phyloP scores from a whole-genome alignment of 1,139 yeast species.

The Eremothecium coryli region DNA sequence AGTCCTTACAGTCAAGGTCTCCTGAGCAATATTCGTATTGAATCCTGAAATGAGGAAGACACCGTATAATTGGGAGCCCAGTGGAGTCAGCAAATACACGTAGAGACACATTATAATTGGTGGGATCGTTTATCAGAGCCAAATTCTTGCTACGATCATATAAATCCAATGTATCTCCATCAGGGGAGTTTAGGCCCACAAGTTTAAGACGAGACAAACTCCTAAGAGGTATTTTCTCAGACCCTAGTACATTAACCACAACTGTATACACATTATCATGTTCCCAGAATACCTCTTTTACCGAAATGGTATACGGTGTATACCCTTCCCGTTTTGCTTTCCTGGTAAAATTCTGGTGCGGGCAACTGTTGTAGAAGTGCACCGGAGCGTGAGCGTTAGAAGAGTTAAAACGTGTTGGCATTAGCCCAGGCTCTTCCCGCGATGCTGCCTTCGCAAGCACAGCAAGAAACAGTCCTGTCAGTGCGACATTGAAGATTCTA shows the following conservation, averaged over 20 bases:
- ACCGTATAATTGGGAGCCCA: constrained; percentile 9
- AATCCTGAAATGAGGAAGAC: constrained; percentile 25
- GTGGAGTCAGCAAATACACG: constrained; percentile 17
- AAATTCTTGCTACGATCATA: constrained; percentile 22
- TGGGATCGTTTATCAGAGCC: constrained; percentile 19
- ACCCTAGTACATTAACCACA: constrained; percentile 24
- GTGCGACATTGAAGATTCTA: no score
- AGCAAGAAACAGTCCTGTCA: no score
- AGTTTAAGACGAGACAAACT: constrained; percentile 26
- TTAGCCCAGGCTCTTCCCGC: no score
- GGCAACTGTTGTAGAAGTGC: constrained; percentile 15
- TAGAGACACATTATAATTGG: constrained; percentile 25
- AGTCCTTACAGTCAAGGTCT: constrained; percentile 10
- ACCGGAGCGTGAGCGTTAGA: neutral
- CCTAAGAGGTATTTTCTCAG: constrained; percentile 15
- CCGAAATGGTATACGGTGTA: constrained; percentile 21
- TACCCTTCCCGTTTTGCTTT: constrained; percentile 13
- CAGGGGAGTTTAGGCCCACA: constrained; percentile 25
- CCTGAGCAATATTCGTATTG: constrained; percentile 28
- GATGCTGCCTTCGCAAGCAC: no score
- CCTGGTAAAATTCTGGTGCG: constrained; percentile 19
- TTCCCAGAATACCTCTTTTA: constrained; percentile 19
- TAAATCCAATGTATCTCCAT: constrained; percentile 18
- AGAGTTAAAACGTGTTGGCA: no score
- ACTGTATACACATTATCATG: constrained; percentile 19